Evolutionary conservation across 1,284 basidiomycete species (phyloP).

Genomic region (Violaceomyces palustris): DNA sequence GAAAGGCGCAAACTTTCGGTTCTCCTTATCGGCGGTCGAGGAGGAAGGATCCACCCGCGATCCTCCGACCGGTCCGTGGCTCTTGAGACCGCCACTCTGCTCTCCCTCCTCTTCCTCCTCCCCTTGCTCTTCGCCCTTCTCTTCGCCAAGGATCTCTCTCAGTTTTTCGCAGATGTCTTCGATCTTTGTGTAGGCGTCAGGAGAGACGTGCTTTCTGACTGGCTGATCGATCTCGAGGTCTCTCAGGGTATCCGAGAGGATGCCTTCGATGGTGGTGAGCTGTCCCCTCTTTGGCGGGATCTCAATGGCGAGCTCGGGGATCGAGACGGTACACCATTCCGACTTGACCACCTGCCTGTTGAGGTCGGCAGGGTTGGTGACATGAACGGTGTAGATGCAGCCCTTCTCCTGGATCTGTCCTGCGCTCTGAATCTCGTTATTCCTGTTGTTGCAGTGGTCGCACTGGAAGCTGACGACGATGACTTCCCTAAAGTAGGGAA

Average conservation of each 20-base stretch:
- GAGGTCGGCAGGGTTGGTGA: conserved; percentile 69
- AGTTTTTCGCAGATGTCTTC: conserved; percentile 69
- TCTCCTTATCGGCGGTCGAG: conserved; percentile 32
- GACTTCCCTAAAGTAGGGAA: conserved; percentile 93
- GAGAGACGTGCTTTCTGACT: conserved; percentile 75
- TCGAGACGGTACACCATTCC: conserved; percentile 69
- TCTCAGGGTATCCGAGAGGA: conserved; percentile 75
- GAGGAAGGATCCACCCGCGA: conserved; percentile 5
- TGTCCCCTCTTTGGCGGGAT: conserved; percentile 80
- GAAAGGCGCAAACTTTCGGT: conserved; percentile 66
- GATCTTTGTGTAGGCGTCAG: conserved; percentile 71
- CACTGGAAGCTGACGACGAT: conserved; percentile 95
- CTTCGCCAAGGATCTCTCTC: conserved; percentile 66
- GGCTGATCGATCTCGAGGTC: conserved; percentile 84
- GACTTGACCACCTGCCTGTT: conserved; percentile 93
- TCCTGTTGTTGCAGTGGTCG: conserved; percentile 80
- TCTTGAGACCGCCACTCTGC: conserved; percentile 15
- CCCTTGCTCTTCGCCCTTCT: conserved; percentile 48
- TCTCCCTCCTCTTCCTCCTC: conserved; percentile 51
- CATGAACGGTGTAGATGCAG: conserved; percentile 71
- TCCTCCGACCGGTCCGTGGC: conserved; percentile 20
- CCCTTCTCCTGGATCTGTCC: conserved; percentile 68
- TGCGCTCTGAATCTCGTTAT: conserved; percentile 93
- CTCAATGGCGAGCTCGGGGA: conserved; percentile 86
- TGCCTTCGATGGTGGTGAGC: conserved; percentile 90